phyloP scores from a whole-genome alignment of 2,329 filamentous ascomycete genomes.

The Aspergillus aculeatinus region DNA sequence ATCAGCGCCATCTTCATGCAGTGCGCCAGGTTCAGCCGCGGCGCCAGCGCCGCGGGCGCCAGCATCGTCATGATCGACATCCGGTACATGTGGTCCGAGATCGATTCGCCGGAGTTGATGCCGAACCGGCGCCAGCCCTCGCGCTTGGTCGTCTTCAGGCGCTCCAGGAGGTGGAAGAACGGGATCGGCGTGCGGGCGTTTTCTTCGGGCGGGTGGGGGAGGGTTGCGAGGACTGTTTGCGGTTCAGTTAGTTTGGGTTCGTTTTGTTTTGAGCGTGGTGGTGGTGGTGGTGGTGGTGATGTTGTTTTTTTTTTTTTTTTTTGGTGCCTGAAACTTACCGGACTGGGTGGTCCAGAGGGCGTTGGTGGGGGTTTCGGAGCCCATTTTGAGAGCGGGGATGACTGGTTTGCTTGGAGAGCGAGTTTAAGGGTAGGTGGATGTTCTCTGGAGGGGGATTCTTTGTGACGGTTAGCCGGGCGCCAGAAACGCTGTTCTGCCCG shows the following conservation, averaged over 20 bases:
- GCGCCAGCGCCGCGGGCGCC: slow-evolving; percentile 70
- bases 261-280: not conserved
- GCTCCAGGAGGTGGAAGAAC: slow-evolving; percentile 93
- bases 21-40: slow-evolving; percentile 70
- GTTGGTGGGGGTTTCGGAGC: slow-evolving; percentile 27
- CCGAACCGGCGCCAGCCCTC: slow-evolving; percentile 93
- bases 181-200: slow-evolving; percentile 72
- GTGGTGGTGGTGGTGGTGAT: not conserved
- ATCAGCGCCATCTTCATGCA: slow-evolving; percentile 96
- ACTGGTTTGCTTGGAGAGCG: slow-evolving; percentile 1
- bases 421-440: not conserved
- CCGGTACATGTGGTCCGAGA: slow-evolving; percentile 98
- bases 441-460: not conserved
- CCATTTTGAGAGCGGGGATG: slow-evolving; percentile 23
- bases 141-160: slow-evolving; percentile 92
- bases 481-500: too few relatives aligned
- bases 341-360: slow-evolving; percentile 37
- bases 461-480: too few relatives aligned
- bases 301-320: not conserved
- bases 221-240: slow-evolving; percentile 59
- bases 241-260: not conserved
- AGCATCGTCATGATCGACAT: slow-evolving; percentile 97
- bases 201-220: slow-evolving; percentile 61
- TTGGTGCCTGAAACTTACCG: slow-evolving; percentile 22
- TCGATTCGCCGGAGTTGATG: slow-evolving; percentile 76